Evolutionary conservation across 768 basidiomycete genomes (phyloP).

Genomic region (Amyloporia xantha): DNA sequence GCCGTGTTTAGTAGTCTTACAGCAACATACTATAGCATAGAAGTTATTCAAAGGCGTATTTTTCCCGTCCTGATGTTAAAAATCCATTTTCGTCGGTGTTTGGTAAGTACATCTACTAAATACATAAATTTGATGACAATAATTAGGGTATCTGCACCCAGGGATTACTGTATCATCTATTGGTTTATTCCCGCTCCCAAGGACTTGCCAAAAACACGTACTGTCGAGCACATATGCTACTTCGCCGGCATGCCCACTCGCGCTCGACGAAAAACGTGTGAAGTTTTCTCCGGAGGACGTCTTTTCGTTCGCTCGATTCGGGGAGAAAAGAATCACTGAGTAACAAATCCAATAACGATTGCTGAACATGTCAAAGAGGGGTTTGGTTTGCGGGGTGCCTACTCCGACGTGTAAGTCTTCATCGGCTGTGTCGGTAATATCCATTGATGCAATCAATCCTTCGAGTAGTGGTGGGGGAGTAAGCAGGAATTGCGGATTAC

Average conservation of each 20-base stretch:
- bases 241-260: conserved; percentile 1
- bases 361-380: not conserved
- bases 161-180: conserved; percentile 20
- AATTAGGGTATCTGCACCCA: too few species aligned
- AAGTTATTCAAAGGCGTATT: conserved; percentile 22
- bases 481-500: not conserved
- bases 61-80: conserved; percentile 17
- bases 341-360: not conserved
- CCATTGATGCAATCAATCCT: too few species aligned
- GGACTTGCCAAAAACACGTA: conserved; percentile 4
- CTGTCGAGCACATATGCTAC: not conserved
- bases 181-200: conserved; percentile 9
- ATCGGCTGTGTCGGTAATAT: not conserved
- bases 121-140: too few species aligned
- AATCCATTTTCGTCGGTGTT: conserved; percentile 30
- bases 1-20: not conserved
- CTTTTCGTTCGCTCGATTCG: not conserved
- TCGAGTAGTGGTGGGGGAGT: not conserved
- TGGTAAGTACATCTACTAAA: conserved; percentile 25
- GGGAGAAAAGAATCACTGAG: not conserved
- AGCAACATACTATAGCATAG: not conserved
- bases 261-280: not conserved
- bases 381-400: conserved; percentile 1
- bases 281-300: not conserved
- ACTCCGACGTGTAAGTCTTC: not conserved